A percentile compares a stretch with the other conserved stretches of the same genome.
Conservation (phyloP, 805 yeast genomes). For the Candida gorgasii region DNA sequence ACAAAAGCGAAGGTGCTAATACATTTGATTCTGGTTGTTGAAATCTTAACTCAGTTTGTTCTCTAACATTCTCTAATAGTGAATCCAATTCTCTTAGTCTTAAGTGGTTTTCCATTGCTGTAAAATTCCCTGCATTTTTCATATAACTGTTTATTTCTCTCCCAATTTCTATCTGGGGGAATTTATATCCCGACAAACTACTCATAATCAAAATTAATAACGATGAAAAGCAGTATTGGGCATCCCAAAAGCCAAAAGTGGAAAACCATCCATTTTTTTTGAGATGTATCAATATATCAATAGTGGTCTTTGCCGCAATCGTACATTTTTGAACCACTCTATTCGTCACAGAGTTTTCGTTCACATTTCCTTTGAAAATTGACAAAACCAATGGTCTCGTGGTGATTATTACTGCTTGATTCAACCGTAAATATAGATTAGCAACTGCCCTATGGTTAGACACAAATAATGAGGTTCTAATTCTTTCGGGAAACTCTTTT, state of each 20-base stretch:
- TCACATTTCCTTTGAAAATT: slow-evolving; percentile 22
- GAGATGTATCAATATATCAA: slow-evolving; percentile 29
- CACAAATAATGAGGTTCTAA: slow-evolving; percentile 23
- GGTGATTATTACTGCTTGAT: slow-evolving; percentile 33
- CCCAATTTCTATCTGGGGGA: slow-evolving; percentile 11
- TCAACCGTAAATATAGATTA: slow-evolving; percentile 34
- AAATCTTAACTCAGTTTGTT: neutral
- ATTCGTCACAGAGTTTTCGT: slow-evolving; percentile 7
- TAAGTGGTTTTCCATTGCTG: slow-evolving; percentile 12
- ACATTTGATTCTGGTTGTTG: neutral
- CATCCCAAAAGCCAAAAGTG: slow-evolving; percentile 41
- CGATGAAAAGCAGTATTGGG: slow-evolving; percentile 37
- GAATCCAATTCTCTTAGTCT: slow-evolving; percentile 11
- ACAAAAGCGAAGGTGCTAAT: neutral
- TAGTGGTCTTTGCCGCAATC: slow-evolving; percentile 29
- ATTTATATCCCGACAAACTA: slow-evolving; percentile 9
- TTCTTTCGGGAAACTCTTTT: slow-evolving; percentile 27
- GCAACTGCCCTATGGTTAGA: slow-evolving; percentile 22
- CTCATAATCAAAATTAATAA: slow-evolving; percentile 26
- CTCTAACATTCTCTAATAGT: slow-evolving; percentile 5
- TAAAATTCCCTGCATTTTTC: slow-evolving; percentile 14
- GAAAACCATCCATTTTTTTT: slow-evolving; percentile 28
- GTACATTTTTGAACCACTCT: slow-evolving; percentile 28
- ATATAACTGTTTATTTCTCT: slow-evolving; percentile 10
- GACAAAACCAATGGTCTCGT: slow-evolving; percentile 34